These are phyloP conservation scores for Lactarius tabidus DNA, from an alignment of 768 basidiomycete species.

Conservation along the genomic window DNA sequence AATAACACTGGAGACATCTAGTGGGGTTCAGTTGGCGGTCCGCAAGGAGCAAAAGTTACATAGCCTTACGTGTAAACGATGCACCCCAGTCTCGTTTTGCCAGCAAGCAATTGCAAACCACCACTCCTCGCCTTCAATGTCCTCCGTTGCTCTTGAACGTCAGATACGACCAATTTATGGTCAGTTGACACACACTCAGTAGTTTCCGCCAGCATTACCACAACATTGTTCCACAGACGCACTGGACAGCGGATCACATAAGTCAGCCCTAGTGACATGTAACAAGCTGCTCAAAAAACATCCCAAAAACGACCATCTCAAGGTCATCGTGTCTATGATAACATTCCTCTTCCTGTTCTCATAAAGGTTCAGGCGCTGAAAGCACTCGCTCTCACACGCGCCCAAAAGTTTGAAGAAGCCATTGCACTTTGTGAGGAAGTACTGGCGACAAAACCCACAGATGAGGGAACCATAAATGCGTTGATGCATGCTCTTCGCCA, in stretches of 20 bases:
- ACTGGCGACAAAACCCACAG: slow-evolving; percentile 63
- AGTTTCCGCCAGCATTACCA: slow-evolving; percentile 12
- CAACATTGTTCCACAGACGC: slow-evolving; percentile 52
- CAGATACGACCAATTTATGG: slow-evolving; percentile 86
- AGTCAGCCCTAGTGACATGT: slow-evolving; percentile 78
- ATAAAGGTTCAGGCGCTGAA: slow-evolving; percentile 60
- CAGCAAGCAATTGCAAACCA: slow-evolving; percentile 10
- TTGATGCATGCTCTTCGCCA: slow-evolving; percentile 83
- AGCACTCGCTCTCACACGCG: slow-evolving; percentile 77
- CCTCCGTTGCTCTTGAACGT: slow-evolving; percentile 62
- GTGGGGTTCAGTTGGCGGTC: neutral
- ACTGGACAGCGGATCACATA: slow-evolving; percentile 81
- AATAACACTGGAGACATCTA: slow-evolving; percentile 46
- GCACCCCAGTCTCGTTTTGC: slow-evolving; percentile 13
- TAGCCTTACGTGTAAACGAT: slow-evolving; percentile 8
- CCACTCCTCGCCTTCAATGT: slow-evolving; percentile 36
- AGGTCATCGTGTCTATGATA: slow-evolving; percentile 39
- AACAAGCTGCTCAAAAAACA: slow-evolving; percentile 88
- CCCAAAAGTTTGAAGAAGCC: slow-evolving; percentile 83
- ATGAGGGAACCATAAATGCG: slow-evolving; percentile 69
- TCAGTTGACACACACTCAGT: slow-evolving; percentile 32
- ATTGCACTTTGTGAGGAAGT: slow-evolving; percentile 77
- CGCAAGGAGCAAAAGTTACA: neutral
- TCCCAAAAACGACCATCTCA: slow-evolving; percentile 66
- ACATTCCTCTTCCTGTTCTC: slow-evolving; percentile 6